phyloP scores from a whole-genome alignment of 306 rosid genomes.

The Comarum palustre region DNA sequence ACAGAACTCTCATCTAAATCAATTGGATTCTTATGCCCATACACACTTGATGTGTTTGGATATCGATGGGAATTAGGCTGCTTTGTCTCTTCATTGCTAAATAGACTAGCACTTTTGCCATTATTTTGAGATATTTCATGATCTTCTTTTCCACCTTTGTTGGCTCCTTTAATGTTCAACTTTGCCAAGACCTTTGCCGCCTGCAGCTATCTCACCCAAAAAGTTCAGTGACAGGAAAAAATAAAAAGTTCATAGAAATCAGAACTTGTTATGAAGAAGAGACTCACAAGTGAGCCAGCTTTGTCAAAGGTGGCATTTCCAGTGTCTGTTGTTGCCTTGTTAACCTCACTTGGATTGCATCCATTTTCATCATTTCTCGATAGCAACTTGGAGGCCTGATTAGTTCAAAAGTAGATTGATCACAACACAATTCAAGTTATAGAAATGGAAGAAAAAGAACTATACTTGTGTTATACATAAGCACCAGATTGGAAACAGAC shows the following conservation, averaged over 20 bases:
- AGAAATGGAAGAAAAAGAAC: conserved; percentile 9
- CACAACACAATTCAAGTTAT: conserved; percentile 9
- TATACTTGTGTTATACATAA: conserved; percentile 13
- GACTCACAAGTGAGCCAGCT: conserved; percentile 31
- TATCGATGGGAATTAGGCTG: conserved; percentile 26
- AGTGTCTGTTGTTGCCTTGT: conserved; percentile 26
- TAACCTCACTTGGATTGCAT: conserved; percentile 15
- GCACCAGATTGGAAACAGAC: conserved; percentile 71
- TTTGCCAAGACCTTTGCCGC: conserved; percentile 56
- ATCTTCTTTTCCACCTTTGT: conserved; percentile 37
- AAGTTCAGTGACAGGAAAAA: conserved; percentile 7
- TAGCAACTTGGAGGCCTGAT: conserved; percentile 51
- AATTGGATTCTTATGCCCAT: conserved; percentile 19
- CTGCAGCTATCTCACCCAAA: conserved; percentile 40
- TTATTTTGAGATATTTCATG: conserved; percentile 26
- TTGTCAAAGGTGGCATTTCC: conserved; percentile 34
- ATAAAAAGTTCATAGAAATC: neutral
- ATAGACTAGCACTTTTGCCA: conserved; percentile 24
- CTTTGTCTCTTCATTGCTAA: conserved; percentile 27
- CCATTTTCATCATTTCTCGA: conserved; percentile 32
- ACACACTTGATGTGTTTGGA: conserved; percentile 25
- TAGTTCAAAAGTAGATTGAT: conserved; percentile 15
- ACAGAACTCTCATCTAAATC: conserved; percentile 28
- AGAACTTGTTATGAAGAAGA: conserved; percentile 10
- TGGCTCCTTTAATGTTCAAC: conserved; percentile 38